Evolutionary conservation across 2,329 filamentous ascomycete genomes (phyloP).

Genomic region (Colletotrichum horii): DNA sequence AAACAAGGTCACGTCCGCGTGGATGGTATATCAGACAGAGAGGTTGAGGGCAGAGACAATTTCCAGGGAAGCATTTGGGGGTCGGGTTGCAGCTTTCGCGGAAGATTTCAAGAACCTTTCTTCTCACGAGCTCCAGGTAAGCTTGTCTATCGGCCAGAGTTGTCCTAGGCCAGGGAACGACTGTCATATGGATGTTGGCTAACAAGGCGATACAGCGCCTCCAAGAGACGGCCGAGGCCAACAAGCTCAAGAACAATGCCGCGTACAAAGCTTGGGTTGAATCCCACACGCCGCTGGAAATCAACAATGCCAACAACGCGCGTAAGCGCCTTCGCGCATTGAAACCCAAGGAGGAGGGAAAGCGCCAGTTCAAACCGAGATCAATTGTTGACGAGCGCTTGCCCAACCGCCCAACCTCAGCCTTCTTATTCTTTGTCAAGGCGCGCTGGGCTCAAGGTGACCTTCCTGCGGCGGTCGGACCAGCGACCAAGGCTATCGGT

Average conservation of each 20-base stretch:
- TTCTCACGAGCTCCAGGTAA: conserved; percentile 48
- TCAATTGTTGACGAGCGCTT: conserved; percentile 51
- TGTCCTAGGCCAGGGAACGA: not conserved
- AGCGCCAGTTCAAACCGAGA: conserved; percentile 23
- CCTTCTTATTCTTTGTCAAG: conserved; percentile 44
- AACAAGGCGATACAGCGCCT: conserved; percentile 37
- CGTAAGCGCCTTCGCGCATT: conserved; percentile 44
- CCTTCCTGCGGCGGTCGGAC: not conserved
- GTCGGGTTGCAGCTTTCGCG: conserved; percentile 31
- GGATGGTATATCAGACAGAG: conserved; percentile 43
- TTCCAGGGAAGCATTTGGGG: not conserved
- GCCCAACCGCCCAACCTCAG: conserved; percentile 41
- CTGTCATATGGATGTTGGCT: not conserved
- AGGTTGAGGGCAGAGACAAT: conserved; percentile 25
- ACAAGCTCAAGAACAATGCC: conserved; percentile 45
- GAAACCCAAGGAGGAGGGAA: not conserved
- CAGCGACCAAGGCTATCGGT: conserved; percentile 30
- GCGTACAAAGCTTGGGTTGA: conserved; percentile 55
- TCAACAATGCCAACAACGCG: conserved; percentile 52
- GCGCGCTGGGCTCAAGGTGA: conserved; percentile 39
- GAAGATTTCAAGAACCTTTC: conserved; percentile 44
- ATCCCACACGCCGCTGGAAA: conserved; percentile 40
- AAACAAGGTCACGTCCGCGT: conserved; percentile 34
- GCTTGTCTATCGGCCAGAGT: conserved; percentile 22
- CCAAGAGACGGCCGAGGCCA: conserved; percentile 36